Evolutionary conservation across 2,329 filamentous ascomycete species (phyloP), one percentile per base, ranked within the genome.

Genomic region (Diaporthe citrichinensis): DNA sequence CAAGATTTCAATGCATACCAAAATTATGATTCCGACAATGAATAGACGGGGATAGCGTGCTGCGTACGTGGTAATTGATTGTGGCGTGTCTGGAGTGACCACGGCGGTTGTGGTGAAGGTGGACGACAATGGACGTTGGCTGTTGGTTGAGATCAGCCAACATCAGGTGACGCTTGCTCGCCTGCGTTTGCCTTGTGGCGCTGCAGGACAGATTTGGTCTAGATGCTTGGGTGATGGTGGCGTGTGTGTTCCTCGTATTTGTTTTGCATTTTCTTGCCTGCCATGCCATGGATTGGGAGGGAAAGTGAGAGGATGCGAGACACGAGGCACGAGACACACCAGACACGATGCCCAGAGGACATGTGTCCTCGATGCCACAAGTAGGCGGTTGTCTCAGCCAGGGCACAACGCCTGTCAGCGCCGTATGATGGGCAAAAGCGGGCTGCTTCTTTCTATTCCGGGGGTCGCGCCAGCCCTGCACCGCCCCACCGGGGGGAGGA

Each of bases 361-460:
- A 67, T 36, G 28, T 67, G 62, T 67, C 62, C 62, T 51, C 23
- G 62, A 49, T 61, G 58, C 34, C n/a, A 61, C 23, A 44, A 17
- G 23, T 17, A 67, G 62, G 28, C 44, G 62, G 62, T 51, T 67
- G 62, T 67, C 62, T 67, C 62, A 67, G 62, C 61, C 61, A n/a
- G 61, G 61, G 28, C 62, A 31, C 28, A 49, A 67, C 44, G 44
- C 44, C 62, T 67, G 62, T 51, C 44, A n/a, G 62, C 41, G 31
- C 41, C 44, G 44, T 67, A 51, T 67, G 62, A 67, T 46, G 62
- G 44, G 9, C 41, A 65, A 31, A 61, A 46, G 39, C 31, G 23
- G 46, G 62, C 57, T 61, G 57, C 62, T 67, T 49, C 44, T 67
- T 67, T 49, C 31, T 25, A 25, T 51, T 25, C 62, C 31, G 44